These are phyloP conservation scores for Nicotiana noctiflora DNA, from an alignment of 257 asterid species.

Conservation along the genomic window DNA sequence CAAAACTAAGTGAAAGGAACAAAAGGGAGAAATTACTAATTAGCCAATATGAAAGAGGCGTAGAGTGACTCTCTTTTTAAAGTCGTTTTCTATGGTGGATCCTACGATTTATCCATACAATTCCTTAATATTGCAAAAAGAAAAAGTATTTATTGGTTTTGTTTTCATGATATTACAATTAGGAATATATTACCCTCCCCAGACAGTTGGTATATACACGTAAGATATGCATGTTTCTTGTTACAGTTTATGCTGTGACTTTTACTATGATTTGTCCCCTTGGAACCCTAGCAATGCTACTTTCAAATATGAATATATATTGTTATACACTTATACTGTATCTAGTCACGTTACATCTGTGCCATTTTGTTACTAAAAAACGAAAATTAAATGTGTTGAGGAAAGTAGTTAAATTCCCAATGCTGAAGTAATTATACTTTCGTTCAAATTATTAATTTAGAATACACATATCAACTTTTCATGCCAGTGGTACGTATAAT, in stretches of 20 bases:
- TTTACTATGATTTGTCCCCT: too few species aligned
- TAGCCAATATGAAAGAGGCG: slow-evolving; percentile 13
- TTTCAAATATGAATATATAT: neutral
- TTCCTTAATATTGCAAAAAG: neutral
- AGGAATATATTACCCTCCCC: too few species aligned
- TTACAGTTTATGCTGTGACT: too few species aligned
- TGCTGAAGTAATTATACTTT: neutral
- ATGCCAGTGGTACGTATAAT: too few species aligned
- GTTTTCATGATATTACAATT: too few species aligned
- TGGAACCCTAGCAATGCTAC: neutral
- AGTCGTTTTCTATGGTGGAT: slow-evolving; percentile 6
- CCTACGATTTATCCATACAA: neutral
- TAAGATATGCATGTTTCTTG: too few species aligned
- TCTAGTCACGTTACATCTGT: neutral
- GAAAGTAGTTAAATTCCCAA: too few species aligned
- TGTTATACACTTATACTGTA: neutral
- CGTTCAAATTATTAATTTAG: neutral
- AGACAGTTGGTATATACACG: too few species aligned
- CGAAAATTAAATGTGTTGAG: too few species aligned
- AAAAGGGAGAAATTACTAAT: slow-evolving; percentile 6
- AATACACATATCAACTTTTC: too few species aligned
- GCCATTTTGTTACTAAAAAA: too few species aligned
- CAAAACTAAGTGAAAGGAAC: slow-evolving; percentile 12
- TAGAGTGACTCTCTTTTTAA: slow-evolving; percentile 17
- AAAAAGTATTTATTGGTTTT: too few species aligned